Evolutionary conservation across 2,329 filamentous ascomycete genomes (phyloP), one percentile per base, ranked within the genome.

Genomic region (Alternaria postmessia): DNA sequence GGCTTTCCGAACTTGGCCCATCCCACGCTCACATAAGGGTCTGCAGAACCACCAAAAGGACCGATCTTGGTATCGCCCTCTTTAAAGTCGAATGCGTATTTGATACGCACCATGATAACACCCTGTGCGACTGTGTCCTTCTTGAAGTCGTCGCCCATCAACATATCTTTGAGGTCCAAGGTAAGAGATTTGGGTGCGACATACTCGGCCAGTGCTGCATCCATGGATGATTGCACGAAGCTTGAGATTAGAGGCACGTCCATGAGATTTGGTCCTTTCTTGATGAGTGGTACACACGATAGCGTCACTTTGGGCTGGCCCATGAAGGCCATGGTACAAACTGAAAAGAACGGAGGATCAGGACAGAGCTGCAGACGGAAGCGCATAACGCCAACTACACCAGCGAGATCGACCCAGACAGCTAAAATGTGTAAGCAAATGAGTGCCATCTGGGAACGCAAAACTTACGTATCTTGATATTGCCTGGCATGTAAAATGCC

Each of bases 1-100:
- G 87, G 87, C 69, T 90, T 91, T 53, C 90, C 89, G 72, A 92
- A 92, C 72, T 93, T 93, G 22, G 89, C 89, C 89, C 90, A 93
- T 1, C 87, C 89, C 7, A 92, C 87, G 1, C 88, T 88, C 16
- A 92, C 85, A 64, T 93, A 93, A 0, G 88, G 83, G 75, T 93
- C 91, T 9, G 89, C 87, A 6, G 87, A 86, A 8, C 88, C 89
- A 26, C 81, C 72, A 57, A 88, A 75, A 2, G 88, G 81, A 0
- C 87, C 88, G 34, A 91, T 79, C 1, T 85, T 84, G 5, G 85
- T 81, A 73, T 93, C 91, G 3, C 89, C 89, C 73, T 89, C 85
- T 70, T 91, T 92, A 80, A 93, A 92, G 36, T 87, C 89, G 42
- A 85, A 86, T 0, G 89, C 91, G 24, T 84, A 82, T 70, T 88